Base-by-base conservation (phyloP, 176 grass and related monocot species). In the Rhynchospora tenuis region DNA sequence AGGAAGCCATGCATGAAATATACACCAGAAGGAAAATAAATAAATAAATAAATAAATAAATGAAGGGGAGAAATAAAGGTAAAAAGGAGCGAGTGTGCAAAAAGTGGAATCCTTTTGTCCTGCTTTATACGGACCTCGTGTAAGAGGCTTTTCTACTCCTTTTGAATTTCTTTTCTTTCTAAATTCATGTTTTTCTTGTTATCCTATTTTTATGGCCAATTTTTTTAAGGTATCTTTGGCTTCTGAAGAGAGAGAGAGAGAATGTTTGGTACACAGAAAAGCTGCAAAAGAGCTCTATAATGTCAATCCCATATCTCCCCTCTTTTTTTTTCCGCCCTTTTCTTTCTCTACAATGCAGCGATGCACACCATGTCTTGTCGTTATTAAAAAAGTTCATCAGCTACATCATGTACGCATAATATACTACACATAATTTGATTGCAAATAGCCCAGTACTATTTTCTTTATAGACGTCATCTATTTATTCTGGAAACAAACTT, bases 21-120 rank as follows among this genome's bases (percentile, higher is more conserved):
- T 55, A 20, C 68, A 84, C 28, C 45, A 74, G 31, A 84, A 20
- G 54, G 46, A 67, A 50, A 7, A 67, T 27, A 2, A 55, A 72
- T 5, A 15, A 55, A 73, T 7, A 16, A 59, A 59, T 19, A 31
- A 45, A 45, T 54, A 31, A 7, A 13, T 29, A 27, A 79, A 27
- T 7, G 2, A 58, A 20, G n/a, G 56, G n/a, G 7, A 58, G 56
- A 59, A 20, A 38, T 38, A 69, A 69, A 43, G 65, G 65, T 6
- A 24, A 48, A 69, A 74, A 73, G 46, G n/a, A 17, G 15, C n/a
- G 14, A 42, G 82, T 84, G 68, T 84, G 64, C 48, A 84, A 69
- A 73, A 86, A 86, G 84, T 51, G 13, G 17, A 79, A 6, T 64
- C 28, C 78, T 81, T 81, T 81, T 81, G 16, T 81, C 29, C 38